phyloP scores from a whole-genome alignment of 768 basidiomycete genomes.

The Agaricus subrufescens region DNA sequence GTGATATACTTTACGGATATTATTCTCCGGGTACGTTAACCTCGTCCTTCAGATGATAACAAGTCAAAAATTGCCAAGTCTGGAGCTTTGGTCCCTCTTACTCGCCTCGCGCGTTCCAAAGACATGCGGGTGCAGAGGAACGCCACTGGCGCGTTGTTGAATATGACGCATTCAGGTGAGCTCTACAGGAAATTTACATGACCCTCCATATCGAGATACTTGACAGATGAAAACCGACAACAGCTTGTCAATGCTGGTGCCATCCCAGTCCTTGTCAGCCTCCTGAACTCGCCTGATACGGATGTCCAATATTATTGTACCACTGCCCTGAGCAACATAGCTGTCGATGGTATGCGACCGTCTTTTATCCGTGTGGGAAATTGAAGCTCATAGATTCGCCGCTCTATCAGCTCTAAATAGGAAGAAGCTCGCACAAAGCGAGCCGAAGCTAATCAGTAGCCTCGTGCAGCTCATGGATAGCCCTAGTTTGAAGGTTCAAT shows the following conservation, averaged over 20 bases:
- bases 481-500: slow-evolving; percentile 96
- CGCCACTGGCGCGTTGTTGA: slow-evolving; percentile 94
- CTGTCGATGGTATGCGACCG: slow-evolving; percentile 72
- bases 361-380: neutral
- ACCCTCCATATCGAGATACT: slow-evolving; percentile 3
- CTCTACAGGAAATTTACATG: slow-evolving; percentile 3
- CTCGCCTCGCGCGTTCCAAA: slow-evolving; percentile 92
- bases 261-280: slow-evolving; percentile 92
- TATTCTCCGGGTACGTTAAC: neutral
- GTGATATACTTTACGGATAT: slow-evolving; percentile 38
- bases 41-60: slow-evolving; percentile 75
- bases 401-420: slow-evolving; percentile 66
- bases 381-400: neutral
- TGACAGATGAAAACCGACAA: slow-evolving; percentile 91
- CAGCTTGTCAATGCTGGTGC: slow-evolving; percentile 98
- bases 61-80: slow-evolving; percentile 99
- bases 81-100: slow-evolving; percentile 95
- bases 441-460: slow-evolving; percentile 92
- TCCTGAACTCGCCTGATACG: slow-evolving; percentile 95
- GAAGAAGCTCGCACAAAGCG: slow-evolving; percentile 90
- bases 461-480: slow-evolving; percentile 96
- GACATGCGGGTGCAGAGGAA: slow-evolving; percentile 99
- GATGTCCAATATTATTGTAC: slow-evolving; percentile 99
- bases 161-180: slow-evolving; percentile 98
- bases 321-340: slow-evolving; percentile 96